Percentiles rank a stretch among this genome's conserved stretches.
phyloP scores from a whole-genome alignment of 1,284 basidiomycete genomes.

The Athelia psychrophila region DNA sequence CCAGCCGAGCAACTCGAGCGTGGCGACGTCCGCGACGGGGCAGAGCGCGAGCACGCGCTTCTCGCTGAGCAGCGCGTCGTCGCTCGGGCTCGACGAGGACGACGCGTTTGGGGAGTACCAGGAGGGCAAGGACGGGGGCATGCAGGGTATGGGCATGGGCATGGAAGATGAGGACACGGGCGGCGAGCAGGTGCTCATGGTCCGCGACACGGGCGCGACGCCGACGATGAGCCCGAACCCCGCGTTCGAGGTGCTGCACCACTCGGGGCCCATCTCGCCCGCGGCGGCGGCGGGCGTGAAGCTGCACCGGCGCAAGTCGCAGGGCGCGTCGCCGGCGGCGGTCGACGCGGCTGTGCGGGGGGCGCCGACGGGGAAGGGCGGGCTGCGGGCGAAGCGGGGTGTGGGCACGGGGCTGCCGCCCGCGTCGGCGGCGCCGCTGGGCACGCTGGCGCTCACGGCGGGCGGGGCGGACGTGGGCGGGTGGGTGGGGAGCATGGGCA shows the following conservation, averaged over 20 bases:
- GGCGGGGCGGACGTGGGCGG: constrained; percentile 18
- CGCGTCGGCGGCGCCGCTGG: constrained; percentile 23
- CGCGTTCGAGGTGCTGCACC: constrained; percentile 23
- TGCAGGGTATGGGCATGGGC: too few relatives aligned
- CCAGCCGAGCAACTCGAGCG: constrained; percentile 22
- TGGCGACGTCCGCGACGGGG: constrained; percentile 23
- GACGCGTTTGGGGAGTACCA: constrained; percentile 5
- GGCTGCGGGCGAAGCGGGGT: background rate
- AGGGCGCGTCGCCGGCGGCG: constrained; percentile 14
- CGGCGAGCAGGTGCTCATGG: constrained; percentile 31
- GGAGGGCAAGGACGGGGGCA: too few relatives aligned
- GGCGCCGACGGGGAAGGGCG: constrained; percentile 1
- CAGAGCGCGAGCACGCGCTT: constrained; percentile 30
- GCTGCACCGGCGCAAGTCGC: constrained; percentile 25
- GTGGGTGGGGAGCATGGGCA: constrained; percentile 55
- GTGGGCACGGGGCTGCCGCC: constrained; percentile 18
- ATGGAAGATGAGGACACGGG: too few relatives aligned
- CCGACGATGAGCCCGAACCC: constrained; percentile 43
- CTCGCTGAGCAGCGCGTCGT: constrained; percentile 42
- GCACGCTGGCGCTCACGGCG: constrained; percentile 18
- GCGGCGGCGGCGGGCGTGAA: constrained; percentile 8
- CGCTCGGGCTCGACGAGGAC: constrained; percentile 21
- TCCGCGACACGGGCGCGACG: constrained; percentile 41
- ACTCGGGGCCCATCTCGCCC: constrained; percentile 14
- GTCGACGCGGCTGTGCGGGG: background rate